phyloP scores from a whole-genome alignment of 208 protist genomes.

The Crithidia acanthocephali region DNA sequence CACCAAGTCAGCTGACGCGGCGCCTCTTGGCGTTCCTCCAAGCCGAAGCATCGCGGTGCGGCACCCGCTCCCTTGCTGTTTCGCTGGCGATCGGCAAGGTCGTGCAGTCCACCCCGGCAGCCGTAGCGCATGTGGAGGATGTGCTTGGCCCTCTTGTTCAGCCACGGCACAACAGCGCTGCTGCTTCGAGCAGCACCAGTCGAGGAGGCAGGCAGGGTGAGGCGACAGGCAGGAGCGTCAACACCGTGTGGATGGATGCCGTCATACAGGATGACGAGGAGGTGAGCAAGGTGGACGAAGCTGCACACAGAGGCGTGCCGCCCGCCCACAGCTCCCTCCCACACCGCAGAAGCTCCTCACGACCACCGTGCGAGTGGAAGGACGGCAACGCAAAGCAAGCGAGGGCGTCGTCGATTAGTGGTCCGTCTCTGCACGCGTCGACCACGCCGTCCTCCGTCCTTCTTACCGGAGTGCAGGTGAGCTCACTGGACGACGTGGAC shows the following conservation, averaged over 20 bases:
- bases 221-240: neutral
- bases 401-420: neutral
- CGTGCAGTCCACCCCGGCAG: neutral
- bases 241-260: slow-evolving; percentile 14
- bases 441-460: neutral
- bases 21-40: slow-evolving; percentile 25
- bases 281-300: neutral
- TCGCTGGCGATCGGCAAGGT: slow-evolving; percentile 21
- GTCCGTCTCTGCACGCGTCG: neutral
- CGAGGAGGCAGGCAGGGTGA: neutral
- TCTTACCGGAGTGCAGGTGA: slow-evolving; percentile 22
- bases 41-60: slow-evolving; percentile 13
- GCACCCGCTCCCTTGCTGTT: slow-evolving; percentile 16
- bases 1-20: slow-evolving; percentile 7
- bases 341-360: neutral
- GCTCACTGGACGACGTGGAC: slow-evolving; percentile 21
- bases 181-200: neutral
- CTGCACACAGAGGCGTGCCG: too few species aligned
- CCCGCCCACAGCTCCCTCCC: too few species aligned
- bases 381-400: neutral
- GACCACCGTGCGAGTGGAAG: neutral
- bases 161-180: neutral
- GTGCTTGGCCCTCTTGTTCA: neutral
- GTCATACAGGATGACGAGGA: neutral
- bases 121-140: neutral